Conservation (phyloP, 768 basidiomycete species). For the Rhodocollybia butyracea region DNA sequence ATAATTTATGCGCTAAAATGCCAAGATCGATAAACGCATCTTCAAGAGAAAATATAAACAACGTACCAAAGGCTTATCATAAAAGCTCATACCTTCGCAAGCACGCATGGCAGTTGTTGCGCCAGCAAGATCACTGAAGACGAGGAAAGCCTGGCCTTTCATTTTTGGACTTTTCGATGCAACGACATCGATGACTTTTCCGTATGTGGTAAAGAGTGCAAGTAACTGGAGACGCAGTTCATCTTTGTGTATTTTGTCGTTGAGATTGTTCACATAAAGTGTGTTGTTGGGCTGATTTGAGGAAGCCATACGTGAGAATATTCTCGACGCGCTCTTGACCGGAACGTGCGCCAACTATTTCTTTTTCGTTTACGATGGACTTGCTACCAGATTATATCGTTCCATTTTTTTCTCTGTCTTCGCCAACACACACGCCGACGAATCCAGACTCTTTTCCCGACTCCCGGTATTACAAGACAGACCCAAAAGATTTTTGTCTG, state of each 20-base stretch:
- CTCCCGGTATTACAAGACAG: slow-evolving; percentile 68
- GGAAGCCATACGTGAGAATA: neutral
- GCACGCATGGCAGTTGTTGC: slow-evolving; percentile 92
- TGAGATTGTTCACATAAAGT: slow-evolving; percentile 90
- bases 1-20: slow-evolving; percentile 79
- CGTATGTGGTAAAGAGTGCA: slow-evolving; percentile 90
- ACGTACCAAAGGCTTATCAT: slow-evolving; percentile 86
- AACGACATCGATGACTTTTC: slow-evolving; percentile 89
- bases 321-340: slow-evolving; percentile 8
- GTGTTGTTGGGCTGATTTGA: slow-evolving; percentile 79
- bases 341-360: neutral
- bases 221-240: slow-evolving; percentile 82
- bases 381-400: slow-evolving; percentile 49
- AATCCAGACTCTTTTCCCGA: slow-evolving; percentile 70
- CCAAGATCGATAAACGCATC: neutral
- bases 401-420: slow-evolving; percentile 74
- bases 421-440: slow-evolving; percentile 54
- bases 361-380: neutral
- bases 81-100: slow-evolving; percentile 90
- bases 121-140: slow-evolving; percentile 87
- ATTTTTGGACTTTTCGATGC: slow-evolving; percentile 83
- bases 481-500: slow-evolving; percentile 75
- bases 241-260: slow-evolving; percentile 88
- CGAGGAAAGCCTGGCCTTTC: slow-evolving; percentile 94
- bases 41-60: neutral